Evolutionary conservation across 768 basidiomycete species (phyloP).

Genomic region (Pisolithus microcarpus): DNA sequence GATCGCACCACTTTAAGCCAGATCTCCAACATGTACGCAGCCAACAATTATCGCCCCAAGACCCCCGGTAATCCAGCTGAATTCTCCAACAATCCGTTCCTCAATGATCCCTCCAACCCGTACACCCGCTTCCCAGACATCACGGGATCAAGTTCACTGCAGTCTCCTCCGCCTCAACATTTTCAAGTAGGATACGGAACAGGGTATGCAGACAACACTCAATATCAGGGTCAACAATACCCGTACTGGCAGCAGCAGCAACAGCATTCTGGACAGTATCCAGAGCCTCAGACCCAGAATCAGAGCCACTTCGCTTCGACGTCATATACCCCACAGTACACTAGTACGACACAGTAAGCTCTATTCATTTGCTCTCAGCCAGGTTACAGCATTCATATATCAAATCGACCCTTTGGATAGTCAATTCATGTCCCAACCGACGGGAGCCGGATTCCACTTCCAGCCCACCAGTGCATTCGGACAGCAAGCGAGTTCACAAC

Average conservation of each 20-base stretch:
- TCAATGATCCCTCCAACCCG: constrained; percentile 42
- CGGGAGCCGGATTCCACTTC: constrained; percentile 39
- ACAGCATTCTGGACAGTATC: constrained; percentile 11
- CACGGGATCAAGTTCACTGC: constrained; percentile 18
- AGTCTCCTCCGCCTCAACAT: constrained; percentile 29
- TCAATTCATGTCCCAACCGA: constrained; percentile 26
- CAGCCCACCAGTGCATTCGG: constrained; percentile 53
- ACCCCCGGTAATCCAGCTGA: constrained; percentile 10
- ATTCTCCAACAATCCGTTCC: constrained; percentile 63
- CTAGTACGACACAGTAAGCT: constrained; percentile 7
- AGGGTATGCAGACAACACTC: constrained; percentile 24
- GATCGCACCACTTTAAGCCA: no score
- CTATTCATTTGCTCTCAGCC: background rate
- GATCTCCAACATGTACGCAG: constrained; percentile 28
- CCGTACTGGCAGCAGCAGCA: constrained; percentile 30
- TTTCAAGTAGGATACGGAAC: constrained; percentile 13
- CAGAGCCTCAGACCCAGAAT: constrained; percentile 14
- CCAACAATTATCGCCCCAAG: constrained; percentile 30
- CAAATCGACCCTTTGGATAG: constrained; percentile 6
- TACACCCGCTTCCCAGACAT: constrained; percentile 62
- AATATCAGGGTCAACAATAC: constrained; percentile 31
- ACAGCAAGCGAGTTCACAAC: constrained; percentile 36
- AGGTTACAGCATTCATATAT: background rate
- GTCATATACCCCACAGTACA: constrained; percentile 20
- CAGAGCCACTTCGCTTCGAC: constrained; percentile 18